Evolutionary conservation across 768 basidiomycete genomes (phyloP).

Genomic region (Hygrophorus pudorinus): DNA sequence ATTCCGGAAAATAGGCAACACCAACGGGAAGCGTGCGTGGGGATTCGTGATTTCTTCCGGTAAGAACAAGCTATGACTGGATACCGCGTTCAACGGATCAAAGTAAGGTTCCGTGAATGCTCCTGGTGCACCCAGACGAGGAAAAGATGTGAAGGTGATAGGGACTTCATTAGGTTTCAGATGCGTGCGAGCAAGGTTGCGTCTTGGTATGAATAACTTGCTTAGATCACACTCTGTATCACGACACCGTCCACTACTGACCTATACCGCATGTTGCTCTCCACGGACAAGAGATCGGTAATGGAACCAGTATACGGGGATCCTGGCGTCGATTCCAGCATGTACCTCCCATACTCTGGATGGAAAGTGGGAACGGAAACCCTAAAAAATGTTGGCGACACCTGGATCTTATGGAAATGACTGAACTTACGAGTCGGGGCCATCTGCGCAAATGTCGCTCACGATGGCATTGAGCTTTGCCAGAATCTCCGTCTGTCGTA

Average conservation of each 20-base stretch:
- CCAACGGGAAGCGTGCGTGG: constrained; percentile 96
- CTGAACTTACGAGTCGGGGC: constrained; percentile 44
- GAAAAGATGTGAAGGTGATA: constrained; percentile 91
- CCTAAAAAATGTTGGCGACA: constrained; percentile 24
- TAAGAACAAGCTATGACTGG: constrained; percentile 89
- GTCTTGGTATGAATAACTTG: constrained; percentile 33
- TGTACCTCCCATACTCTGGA: constrained; percentile 97
- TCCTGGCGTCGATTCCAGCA: constrained; percentile 97
- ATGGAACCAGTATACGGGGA: constrained; percentile 88
- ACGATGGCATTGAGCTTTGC: constrained; percentile 64
- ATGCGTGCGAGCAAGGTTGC: constrained; percentile 73
- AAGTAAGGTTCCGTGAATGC: constrained; percentile 89
- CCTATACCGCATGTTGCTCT: constrained; percentile 93
- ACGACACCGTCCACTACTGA: constrained; percentile 21
- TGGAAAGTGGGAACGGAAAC: constrained; percentile 83
- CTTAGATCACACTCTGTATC: neutral
- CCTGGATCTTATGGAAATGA: neutral
- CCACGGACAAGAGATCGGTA: constrained; percentile 79
- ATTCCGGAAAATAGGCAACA: constrained; percentile 14
- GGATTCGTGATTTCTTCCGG: constrained; percentile 96
- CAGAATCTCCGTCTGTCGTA: constrained; percentile 94
- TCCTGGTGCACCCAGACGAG: constrained; percentile 80
- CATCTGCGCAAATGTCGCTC: constrained; percentile 50
- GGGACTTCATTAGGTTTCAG: constrained; percentile 83
- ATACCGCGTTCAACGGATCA: constrained; percentile 63